A percentile compares a stretch with the other conserved stretches of the same genome.
Evolutionary conservation across 2,329 filamentous ascomycete species (phyloP).

Genomic region (Scedosporium minutisporum): DNA sequence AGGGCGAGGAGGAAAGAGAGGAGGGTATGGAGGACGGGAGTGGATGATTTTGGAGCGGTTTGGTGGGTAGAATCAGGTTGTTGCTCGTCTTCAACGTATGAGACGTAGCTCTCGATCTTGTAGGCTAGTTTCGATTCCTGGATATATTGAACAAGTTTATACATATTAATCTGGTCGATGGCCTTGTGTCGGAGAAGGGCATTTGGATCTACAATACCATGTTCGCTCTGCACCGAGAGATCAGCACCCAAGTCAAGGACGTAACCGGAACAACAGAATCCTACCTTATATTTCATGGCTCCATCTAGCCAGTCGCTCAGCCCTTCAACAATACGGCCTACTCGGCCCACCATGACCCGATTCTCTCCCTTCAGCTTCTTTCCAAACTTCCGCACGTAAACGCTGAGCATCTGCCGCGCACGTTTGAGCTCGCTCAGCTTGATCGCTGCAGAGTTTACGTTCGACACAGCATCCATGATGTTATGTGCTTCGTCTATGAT

Average conservation of each 20-base stretch:
- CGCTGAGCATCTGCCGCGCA: slow-evolving; percentile 64
- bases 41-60: slow-evolving; percentile 15
- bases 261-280: neutral
- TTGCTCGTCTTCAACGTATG: slow-evolving; percentile 44
- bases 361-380: slow-evolving; percentile 86
- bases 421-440: slow-evolving; percentile 61
- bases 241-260: neutral
- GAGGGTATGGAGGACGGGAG: slow-evolving; percentile 45
- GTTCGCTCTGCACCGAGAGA: slow-evolving; percentile 26
- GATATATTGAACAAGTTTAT: slow-evolving; percentile 78
- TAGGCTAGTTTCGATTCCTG: slow-evolving; percentile 86
- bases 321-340: slow-evolving; percentile 74
- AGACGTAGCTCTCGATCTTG: slow-evolving; percentile 85
- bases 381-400: slow-evolving; percentile 80
- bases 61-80: slow-evolving; percentile 1
- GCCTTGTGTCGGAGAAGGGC: slow-evolving; percentile 73
- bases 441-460: slow-evolving; percentile 74
- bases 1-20: slow-evolving; percentile 64
- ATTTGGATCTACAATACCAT: slow-evolving; percentile 61
- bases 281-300: slow-evolving; percentile 38
- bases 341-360: slow-evolving; percentile 80
- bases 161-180: slow-evolving; percentile 90
- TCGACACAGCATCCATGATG: slow-evolving; percentile 86
- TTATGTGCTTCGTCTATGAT: slow-evolving; percentile 98
- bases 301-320: slow-evolving; percentile 58